phyloP scores from a whole-genome alignment of 805 yeast genomes.

The Candida quercuum region DNA sequence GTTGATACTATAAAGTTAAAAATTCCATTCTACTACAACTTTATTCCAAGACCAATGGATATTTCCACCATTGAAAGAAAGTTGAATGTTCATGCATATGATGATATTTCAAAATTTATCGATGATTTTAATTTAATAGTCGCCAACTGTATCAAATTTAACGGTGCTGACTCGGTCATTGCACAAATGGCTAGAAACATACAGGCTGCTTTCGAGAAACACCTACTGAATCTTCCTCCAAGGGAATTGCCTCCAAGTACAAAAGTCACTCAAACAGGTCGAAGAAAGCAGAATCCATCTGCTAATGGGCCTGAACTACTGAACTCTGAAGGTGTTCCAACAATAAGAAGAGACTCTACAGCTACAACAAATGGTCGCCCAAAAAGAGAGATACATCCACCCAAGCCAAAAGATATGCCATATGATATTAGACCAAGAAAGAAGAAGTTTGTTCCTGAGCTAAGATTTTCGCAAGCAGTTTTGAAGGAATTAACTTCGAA shows the following conservation, averaged over 20 bases:
- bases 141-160: slow-evolving; percentile 72
- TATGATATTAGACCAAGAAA: slow-evolving; percentile 87
- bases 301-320: slow-evolving; percentile 26
- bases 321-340: slow-evolving; percentile 46
- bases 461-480: slow-evolving; percentile 78
- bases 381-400: slow-evolving; percentile 94
- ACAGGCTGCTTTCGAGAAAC: slow-evolving; percentile 90
- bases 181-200: slow-evolving; percentile 89
- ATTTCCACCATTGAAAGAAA: slow-evolving; percentile 85
- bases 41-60: slow-evolving; percentile 88
- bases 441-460: slow-evolving; percentile 85
- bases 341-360: slow-evolving; percentile 68
- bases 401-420: slow-evolving; percentile 89
- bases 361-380: slow-evolving; percentile 72
- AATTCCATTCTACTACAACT: slow-evolving; percentile 86
- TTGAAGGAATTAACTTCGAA: slow-evolving; percentile 78
- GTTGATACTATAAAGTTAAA: slow-evolving; percentile 86
- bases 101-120: slow-evolving; percentile 57
- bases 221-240: slow-evolving; percentile 87
- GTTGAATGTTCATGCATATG: slow-evolving; percentile 64
- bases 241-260: slow-evolving; percentile 32
- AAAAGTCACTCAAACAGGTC: slow-evolving; percentile 10
- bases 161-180: slow-evolving; percentile 78
- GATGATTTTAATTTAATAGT: slow-evolving; percentile 85
- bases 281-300: slow-evolving; percentile 18